Evolutionary conservation across 2,329 filamentous ascomycete species (phyloP).

Genomic region (Penicillium sp.): DNA sequence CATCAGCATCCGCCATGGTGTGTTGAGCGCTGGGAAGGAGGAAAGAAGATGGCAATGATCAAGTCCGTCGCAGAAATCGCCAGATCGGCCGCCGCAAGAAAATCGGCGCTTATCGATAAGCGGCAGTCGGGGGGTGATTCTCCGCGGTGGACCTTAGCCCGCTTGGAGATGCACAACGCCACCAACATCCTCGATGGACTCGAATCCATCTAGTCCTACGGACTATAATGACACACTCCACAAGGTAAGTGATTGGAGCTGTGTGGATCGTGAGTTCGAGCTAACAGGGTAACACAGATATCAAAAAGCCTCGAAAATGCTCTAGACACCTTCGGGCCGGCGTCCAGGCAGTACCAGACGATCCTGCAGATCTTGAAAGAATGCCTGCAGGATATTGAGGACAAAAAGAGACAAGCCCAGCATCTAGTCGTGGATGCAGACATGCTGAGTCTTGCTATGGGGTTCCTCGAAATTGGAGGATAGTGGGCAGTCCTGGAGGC

Average conservation of each 20-base stretch:
- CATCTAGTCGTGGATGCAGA: constrained; percentile 27
- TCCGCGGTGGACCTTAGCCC: not conserved
- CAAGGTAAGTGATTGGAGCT: constrained; percentile 10
- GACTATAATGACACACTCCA: constrained; percentile 21
- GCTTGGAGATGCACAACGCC: not conserved
- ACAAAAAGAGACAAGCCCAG: constrained; percentile 6
- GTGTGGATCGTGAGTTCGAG: not conserved
- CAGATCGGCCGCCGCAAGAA: constrained; percentile 11
- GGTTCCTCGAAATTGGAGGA: constrained; percentile 31
- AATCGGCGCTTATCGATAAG: constrained; percentile 29
- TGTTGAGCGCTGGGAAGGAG: not conserved
- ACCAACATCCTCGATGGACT: not conserved
- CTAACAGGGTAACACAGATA: constrained; percentile 29
- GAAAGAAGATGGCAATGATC: not conserved
- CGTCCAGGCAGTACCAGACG: constrained; percentile 37
- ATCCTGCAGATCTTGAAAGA: constrained; percentile 38
- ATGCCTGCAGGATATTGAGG: constrained; percentile 32
- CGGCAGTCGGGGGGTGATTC: not conserved
- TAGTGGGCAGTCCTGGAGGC: constrained; percentile 2
- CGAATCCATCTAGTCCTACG: not conserved
- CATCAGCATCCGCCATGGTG: constrained; percentile 46
- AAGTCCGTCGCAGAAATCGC: too few relatives aligned
- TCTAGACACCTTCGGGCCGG: constrained; percentile 38
- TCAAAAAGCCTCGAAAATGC: constrained; percentile 45
- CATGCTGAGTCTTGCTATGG: constrained; percentile 34